Conservation (phyloP, 352 stramenopile species). For the Globisporangium splendens region DNA sequence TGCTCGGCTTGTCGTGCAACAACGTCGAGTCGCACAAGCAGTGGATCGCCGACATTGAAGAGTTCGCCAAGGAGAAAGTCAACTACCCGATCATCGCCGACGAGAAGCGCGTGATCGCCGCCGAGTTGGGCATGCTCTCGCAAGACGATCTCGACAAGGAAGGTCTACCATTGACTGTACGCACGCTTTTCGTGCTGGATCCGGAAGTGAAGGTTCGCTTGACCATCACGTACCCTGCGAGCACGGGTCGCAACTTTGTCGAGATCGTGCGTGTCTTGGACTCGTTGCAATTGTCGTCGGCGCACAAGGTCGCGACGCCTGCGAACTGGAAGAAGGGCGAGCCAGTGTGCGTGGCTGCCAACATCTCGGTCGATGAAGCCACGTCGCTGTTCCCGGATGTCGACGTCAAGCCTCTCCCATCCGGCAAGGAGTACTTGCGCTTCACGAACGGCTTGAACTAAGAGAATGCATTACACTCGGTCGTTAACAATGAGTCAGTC, state of each 20-base stretch:
- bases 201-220: conserved; percentile 88
- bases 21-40: conserved; percentile 59
- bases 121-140: conserved; percentile 87
- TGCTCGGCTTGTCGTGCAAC: conserved; percentile 82
- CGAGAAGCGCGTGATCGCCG: conserved; percentile 51
- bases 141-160: conserved; percentile 69
- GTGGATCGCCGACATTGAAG: conserved; percentile 82
- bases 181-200: conserved; percentile 91
- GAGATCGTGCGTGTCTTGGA: conserved; percentile 91
- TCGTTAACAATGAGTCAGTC: no score
- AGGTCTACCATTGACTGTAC: conserved; percentile 86
- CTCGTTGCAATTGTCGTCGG: conserved; percentile 67
- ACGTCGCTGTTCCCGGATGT: conserved; percentile 62
- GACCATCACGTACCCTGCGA: conserved; percentile 90
- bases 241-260: conserved; percentile 90
- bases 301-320: conserved; percentile 52
- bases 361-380: conserved; percentile 55
- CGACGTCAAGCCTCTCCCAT: conserved; percentile 60
- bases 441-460: conserved; percentile 41
- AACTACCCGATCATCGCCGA: conserved; percentile 79
- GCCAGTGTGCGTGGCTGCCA: conserved; percentile 58
- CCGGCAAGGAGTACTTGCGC: conserved; percentile 68
- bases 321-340: conserved; percentile 75
- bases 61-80: conserved; percentile 54
- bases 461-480: neutral